Evolutionary conservation across 228 moss, liverwort and hornwort species (phyloP).

Genomic region (Sphagnum fallax): DNA sequence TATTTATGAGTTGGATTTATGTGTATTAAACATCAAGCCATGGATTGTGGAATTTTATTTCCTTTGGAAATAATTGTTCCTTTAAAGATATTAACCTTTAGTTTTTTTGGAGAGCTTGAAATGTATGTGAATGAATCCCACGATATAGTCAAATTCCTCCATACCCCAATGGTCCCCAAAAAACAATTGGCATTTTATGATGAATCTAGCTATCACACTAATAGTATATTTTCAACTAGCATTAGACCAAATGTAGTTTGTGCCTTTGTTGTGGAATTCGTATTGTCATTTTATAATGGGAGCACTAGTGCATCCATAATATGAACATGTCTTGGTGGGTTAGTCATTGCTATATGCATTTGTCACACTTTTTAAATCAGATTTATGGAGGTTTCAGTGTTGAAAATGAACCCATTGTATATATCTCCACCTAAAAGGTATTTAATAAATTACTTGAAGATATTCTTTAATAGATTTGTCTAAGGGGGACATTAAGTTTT

Average conservation of each 20-base stretch:
- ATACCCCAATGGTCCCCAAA: no score
- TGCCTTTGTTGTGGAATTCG: conserved; percentile 61
- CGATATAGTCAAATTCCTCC: no score
- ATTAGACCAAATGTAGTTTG: conserved; percentile 45
- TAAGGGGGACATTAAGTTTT: no score
- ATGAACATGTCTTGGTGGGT: conserved; percentile 25
- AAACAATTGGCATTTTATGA: background rate
- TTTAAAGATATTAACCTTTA: no score
- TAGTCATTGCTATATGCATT: conserved; percentile 37
- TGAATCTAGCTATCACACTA: background rate
- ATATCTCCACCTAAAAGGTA: conserved; percentile 40
- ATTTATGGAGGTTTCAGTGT: conserved; percentile 9
- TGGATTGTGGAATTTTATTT: no score
- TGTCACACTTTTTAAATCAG: conserved; percentile 34
- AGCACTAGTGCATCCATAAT: conserved; percentile 59
- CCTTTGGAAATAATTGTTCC: no score
- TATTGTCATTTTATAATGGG: conserved; percentile 25
- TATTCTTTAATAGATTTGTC: background rate
- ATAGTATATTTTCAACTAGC: conserved; percentile 38
- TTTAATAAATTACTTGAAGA: background rate
- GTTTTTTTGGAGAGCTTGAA: no score
- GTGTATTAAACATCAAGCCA: no score
- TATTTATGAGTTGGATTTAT: no score
- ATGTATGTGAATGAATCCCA: no score
- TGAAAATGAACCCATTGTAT: conserved; percentile 18